Evolutionary conservation across 352 stramenopile species (phyloP).

Genomic region (Aphanomyces cochlioides): DNA sequence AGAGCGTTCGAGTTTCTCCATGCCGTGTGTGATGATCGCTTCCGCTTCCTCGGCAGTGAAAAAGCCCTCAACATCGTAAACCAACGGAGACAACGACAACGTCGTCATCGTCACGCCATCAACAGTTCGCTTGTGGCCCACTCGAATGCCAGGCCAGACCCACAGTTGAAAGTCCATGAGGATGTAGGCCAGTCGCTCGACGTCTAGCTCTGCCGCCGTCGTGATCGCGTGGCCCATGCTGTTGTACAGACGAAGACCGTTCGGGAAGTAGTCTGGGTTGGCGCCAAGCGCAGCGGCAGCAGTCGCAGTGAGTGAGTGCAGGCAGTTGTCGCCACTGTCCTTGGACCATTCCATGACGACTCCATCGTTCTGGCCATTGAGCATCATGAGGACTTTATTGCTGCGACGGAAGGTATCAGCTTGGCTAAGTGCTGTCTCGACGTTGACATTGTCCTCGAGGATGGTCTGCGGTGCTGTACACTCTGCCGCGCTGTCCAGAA

Average conservation of each 20-base stretch:
- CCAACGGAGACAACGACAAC: conserved; percentile 49
- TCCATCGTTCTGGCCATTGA: conserved; percentile 63
- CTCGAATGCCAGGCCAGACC: conserved; percentile 29
- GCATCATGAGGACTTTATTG: conserved; percentile 56
- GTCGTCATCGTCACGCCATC: conserved; percentile 46
- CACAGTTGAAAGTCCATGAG: conserved; percentile 30
- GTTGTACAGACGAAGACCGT: conserved; percentile 26
- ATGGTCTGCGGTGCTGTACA: conserved; percentile 36
- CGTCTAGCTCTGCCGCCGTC: conserved; percentile 15
- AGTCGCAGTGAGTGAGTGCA: conserved; percentile 45
- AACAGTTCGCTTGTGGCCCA: conserved; percentile 18
- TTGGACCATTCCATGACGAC: conserved; percentile 42
- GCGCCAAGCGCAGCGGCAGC: conserved; percentile 30
- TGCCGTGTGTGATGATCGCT: conserved; percentile 14
- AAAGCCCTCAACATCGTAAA: conserved; percentile 59
- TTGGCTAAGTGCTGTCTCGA: conserved; percentile 39
- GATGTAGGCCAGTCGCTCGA: conserved; percentile 25
- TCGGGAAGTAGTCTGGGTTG: conserved; percentile 26
- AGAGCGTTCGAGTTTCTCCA: not conserved
- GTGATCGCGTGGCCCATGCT: conserved; percentile 12
- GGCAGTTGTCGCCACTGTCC: conserved; percentile 33
- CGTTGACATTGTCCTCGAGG: conserved; percentile 36
- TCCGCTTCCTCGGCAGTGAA: conserved; percentile 37
- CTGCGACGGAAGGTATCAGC: conserved; percentile 37
- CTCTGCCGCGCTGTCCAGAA: not conserved